Base-by-base conservation (phyloP, 306 rosid species). In the Quercus aquifolioides region DNA sequence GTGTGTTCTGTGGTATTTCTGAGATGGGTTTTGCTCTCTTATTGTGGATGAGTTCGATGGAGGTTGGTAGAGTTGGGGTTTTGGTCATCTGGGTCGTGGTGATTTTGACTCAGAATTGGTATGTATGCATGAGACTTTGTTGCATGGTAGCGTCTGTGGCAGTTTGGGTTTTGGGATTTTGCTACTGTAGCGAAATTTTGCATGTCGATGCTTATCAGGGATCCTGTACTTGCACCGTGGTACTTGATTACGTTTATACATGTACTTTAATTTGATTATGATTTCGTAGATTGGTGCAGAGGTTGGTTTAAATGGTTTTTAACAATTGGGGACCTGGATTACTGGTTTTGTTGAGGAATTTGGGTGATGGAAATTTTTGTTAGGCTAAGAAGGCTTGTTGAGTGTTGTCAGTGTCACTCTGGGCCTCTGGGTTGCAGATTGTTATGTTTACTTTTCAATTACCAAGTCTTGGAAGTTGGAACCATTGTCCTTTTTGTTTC, bases 111-210 rank as follows among this genome's bases (percentile, higher is more conserved):
- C 51, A 71, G 54, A 72, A 59, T 76, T 76, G 5, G 54, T 72
- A 21, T 59, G 30, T 86, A 33, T 84, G 85, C 77, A 79, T 84
- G 83, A 71, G 51, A 60, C 23, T 55, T 83, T 30, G 31, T 43
- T 79, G 23, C 74, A 46, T 77, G 79, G n/a, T 55, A 74, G 55
- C 43, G 6, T 52, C 46, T 52, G 38, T 52, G 65, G 78, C 25
- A 35, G 15, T 13, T 55, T 46, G 18, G 18, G 33, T 56, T 54
- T 20, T 46, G 60, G 17, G 71, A 79, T 71, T 67, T 75, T 70
- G 68, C 64, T 49, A 17, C 63, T 58, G 17, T 58, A 46, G 31
- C 1, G n/a, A 52, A 20, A 49, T 38, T 54, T 55, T 74, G 38
- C 76, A 69, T 23, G 65, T 58, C 70, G 82, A 57, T 46, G 74